Percentiles rank a stretch among this genome's conserved stretches.
These are phyloP conservation scores for Rhodocollybia butyracea DNA, from an alignment of 768 basidiomycete species.

Conservation along the genomic window DNA sequence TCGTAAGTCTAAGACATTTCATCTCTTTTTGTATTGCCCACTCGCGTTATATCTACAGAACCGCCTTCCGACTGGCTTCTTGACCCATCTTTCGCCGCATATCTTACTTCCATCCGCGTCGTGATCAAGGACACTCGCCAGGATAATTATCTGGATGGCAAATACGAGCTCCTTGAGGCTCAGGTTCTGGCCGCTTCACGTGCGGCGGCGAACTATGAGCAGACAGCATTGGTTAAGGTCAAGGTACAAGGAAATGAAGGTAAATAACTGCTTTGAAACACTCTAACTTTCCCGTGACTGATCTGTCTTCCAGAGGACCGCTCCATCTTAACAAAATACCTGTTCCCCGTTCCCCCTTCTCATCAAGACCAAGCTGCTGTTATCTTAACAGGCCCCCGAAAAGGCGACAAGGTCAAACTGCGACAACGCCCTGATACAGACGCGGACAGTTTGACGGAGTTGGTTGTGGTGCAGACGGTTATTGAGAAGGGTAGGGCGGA, in stretches of 20 bases:
- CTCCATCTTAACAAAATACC: slow-evolving; percentile 36
- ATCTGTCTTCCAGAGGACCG: too few species aligned
- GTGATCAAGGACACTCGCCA: slow-evolving; percentile 32
- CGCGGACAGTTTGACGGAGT: background rate
- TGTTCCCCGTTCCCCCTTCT: slow-evolving; percentile 37
- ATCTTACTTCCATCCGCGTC: slow-evolving; percentile 36
- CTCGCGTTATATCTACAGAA: slow-evolving; percentile 20
- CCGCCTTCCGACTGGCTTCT: slow-evolving; percentile 40
- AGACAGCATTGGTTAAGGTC: slow-evolving; percentile 31
- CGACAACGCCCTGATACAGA: background rate
- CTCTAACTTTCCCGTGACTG: too few species aligned
- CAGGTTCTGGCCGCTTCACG: slow-evolving; percentile 29
- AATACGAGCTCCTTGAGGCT: slow-evolving; percentile 28
- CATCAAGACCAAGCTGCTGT: slow-evolving; percentile 46
- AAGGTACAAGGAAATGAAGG: slow-evolving; percentile 12
- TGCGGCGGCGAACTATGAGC: slow-evolving; percentile 29
- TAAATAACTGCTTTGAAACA: background rate
- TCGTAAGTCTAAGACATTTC: slow-evolving; percentile 10
- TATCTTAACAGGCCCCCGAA: slow-evolving; percentile 40
- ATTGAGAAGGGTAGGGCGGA: background rate
- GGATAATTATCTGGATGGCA: slow-evolving; percentile 32
- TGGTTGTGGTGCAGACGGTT: slow-evolving; percentile 1
- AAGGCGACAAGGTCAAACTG: slow-evolving; percentile 43
- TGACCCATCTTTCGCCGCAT: slow-evolving; percentile 25
- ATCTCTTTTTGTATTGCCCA: background rate